Base-by-base conservation (phyloP, 768 basidiomycete species). In the Tricholoma furcatifolium region DNA sequence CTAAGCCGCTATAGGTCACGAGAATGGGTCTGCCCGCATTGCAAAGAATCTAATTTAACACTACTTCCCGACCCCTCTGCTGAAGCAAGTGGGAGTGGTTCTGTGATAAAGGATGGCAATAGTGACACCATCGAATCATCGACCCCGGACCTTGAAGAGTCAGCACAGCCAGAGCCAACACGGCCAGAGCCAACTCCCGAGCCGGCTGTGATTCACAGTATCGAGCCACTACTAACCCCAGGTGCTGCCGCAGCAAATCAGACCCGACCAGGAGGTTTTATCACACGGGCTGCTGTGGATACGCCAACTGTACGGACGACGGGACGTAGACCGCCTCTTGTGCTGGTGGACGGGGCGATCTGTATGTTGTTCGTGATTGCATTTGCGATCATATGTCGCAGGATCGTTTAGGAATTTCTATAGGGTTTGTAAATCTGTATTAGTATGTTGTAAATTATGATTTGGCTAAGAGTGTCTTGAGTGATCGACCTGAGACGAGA, bases 11-110 rank as follows among this genome's bases (percentile, higher is more conserved):
- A 8, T 51, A 93, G 91, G 60, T 94, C 91, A 31, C 79, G 88
- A 52, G 80, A 84, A 54, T 93, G 92, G 91, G 70, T 73, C 35
- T 94, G 91, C 59, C 84, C 89, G 7, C 81, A 80, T 46, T 93
- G 91, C 66, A 71, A 83, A 42, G 75, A 80, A 59, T 65, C 79
- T 30, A 93, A 93, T 74, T 55, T 83, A 47, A 79, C 82, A 39
- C 74, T 83, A 44, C 80, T 94, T 46, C 91, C 90, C 11, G 87
- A 92, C 69, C 85, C 84, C 11, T 61, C 72, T 2, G 49, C 62
- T 21, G 46, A 60, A 43, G 48, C 38, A 24, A 34, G 43, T 20
- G 39, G 47, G n/a, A 53, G 38, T 50, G 27, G 7, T 27, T 27
- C 27, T 27, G 27, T 27, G 7, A 39, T 21, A 12, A 32, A 31